A percentile compares a stretch with the other conserved stretches of the same genome.
Conservation (phyloP, 371 early-diverging fungal genomes). For the Saksenaea oblongispora region DNA sequence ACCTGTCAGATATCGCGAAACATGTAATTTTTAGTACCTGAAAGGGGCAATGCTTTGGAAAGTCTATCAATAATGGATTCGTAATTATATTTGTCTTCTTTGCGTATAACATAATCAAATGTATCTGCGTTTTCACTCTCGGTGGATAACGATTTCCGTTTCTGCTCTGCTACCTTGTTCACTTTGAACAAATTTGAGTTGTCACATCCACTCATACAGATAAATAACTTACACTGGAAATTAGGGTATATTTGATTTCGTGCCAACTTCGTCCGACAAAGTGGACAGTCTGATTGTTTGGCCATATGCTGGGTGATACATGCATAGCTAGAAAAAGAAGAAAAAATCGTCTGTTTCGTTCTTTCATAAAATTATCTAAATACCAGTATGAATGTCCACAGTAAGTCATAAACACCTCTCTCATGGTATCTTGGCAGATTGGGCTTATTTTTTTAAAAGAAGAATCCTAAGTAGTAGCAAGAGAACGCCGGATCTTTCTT, state of each 20-base stretch:
- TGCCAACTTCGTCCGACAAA: slow-evolving; percentile 60
- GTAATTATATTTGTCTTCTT: slow-evolving; percentile 20
- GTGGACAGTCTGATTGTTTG: slow-evolving; percentile 67
- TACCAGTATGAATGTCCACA: slow-evolving; percentile 92
- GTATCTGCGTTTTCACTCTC: slow-evolving; percentile 15
- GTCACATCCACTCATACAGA: neutral
- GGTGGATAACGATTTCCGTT: slow-evolving; percentile 4
- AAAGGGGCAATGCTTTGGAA: slow-evolving; percentile 10
- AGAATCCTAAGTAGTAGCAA: neutral
- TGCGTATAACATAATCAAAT: slow-evolving; percentile 9
- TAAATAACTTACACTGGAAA: slow-evolving; percentile 60
- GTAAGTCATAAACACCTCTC: slow-evolving; percentile 74
- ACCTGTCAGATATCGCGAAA: neutral
- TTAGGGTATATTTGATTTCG: slow-evolving; percentile 80
- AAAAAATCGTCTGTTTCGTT: neutral
- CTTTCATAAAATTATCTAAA: neutral
- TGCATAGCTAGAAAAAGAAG: slow-evolving; percentile 45
- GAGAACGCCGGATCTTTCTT: neutral
- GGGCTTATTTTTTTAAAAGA: slow-evolving; percentile 45
- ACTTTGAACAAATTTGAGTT: slow-evolving; percentile 11
- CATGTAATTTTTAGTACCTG: slow-evolving; percentile 11
- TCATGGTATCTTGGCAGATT: slow-evolving; percentile 74
- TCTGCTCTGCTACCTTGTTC: slow-evolving; percentile 29
- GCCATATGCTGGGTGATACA: slow-evolving; percentile 76
- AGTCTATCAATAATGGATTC: slow-evolving; percentile 14